Evolutionary conservation across 371 early-diverging fungal genomes (phyloP).

Genomic region (Rhizopus sp.): DNA sequence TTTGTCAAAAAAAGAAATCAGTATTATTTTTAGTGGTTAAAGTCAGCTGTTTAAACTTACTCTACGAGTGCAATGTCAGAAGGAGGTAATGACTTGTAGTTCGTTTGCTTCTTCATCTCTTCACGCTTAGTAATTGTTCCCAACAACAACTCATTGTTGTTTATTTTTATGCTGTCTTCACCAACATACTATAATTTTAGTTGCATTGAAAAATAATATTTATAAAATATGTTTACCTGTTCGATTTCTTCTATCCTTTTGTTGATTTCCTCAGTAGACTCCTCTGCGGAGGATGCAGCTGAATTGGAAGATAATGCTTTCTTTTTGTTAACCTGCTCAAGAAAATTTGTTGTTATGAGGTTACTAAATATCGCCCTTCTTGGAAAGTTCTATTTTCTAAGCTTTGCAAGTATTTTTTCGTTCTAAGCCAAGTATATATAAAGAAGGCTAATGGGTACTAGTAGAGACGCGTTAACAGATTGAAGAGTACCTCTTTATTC

Average conservation of each 20-base stretch:
- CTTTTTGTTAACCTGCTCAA: slow-evolving; percentile 7
- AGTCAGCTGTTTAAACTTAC: slow-evolving; percentile 16
- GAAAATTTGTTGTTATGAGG: slow-evolving; percentile 4
- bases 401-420: slow-evolving; percentile 3
- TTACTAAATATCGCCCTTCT: slow-evolving; percentile 9
- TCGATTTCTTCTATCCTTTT: slow-evolving; percentile 9
- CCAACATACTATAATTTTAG: slow-evolving; percentile 14
- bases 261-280: slow-evolving; percentile 7
- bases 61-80: slow-evolving; percentile 16
- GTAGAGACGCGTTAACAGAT: too few species aligned
- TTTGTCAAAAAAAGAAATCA: slow-evolving; percentile 15
- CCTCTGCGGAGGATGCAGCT: slow-evolving; percentile 4
- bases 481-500: too few species aligned
- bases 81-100: slow-evolving; percentile 6
- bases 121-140: slow-evolving; percentile 13
- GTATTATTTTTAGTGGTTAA: slow-evolving; percentile 9
- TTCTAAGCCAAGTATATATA: slow-evolving; percentile 4
- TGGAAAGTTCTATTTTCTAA: slow-evolving; percentile 9
- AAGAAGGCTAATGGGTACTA: too few species aligned
- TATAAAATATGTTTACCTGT: slow-evolving; percentile 7
- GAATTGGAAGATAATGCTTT: slow-evolving; percentile 1
- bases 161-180: slow-evolving; percentile 9
- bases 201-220: slow-evolving; percentile 15
- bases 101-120: slow-evolving; percentile 11
- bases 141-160: slow-evolving; percentile 14